Base-by-base conservation (phyloP, 441 rosid genomes). In the Croton laevigatus region DNA sequence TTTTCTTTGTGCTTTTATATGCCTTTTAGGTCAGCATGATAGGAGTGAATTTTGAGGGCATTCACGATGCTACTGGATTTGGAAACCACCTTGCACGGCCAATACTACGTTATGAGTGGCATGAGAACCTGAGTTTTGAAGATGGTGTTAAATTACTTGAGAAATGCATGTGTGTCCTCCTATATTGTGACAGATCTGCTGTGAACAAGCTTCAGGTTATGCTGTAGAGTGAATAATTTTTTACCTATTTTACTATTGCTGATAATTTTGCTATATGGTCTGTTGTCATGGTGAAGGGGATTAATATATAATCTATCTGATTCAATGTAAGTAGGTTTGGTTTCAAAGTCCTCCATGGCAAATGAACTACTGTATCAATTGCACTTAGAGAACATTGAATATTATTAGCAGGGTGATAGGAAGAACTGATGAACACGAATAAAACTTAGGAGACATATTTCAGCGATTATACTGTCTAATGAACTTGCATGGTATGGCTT, bases 11-110 rank as follows among this genome's bases (percentile, higher is more conserved):
- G 63, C 46, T 68, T 10, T 44, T 44, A 36, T 64, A 77, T 13
- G 34, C 52, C 48, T 72, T 51, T 20, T 83, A 93, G 98, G 98
- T 95, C 40, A 85, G 84, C 54, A 93, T 89, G 97, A 91, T 93
- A 48, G 99, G 99, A 65, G 98, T 93, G 23, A 88, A 85, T 76
- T 95, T 87, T 59, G 98, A 93, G 76, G 99, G 93, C 72, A 62
- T 86, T 71, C 99, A 95, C 78, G 91, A 91, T 4, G 98, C 99
- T 23, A 93, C 99, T 59, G 98, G 99, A 46, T 95, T 95, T 63
- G 99, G 99, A 14, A 93, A 95, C 84, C 98, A 93, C 75, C 93
- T 95, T 38, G 99, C 98, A 16, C 79, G 97, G 68, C 99, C 97
- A 36, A 86, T 95, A 44, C 99, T 95, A 69, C 97, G 98, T 12